These are phyloP conservation scores for Russula emetica DNA, from an alignment of 768 basidiomycete genomes.

Conservation along the genomic window DNA sequence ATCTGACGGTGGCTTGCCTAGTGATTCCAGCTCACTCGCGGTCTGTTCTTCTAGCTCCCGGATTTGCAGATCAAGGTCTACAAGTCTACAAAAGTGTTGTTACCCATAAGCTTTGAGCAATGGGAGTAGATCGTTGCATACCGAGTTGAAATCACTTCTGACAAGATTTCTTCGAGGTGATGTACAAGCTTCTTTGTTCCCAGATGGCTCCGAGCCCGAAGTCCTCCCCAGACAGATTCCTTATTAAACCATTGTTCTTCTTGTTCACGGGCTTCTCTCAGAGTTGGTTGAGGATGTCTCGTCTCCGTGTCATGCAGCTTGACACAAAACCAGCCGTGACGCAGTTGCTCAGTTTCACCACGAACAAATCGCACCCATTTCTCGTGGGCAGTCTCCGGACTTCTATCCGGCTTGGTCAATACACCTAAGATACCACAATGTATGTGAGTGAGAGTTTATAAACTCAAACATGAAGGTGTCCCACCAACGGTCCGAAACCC, in stretches of 20 bases:
- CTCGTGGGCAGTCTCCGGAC: conserved; percentile 24
- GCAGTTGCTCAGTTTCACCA: conserved; percentile 3
- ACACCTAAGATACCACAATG: conserved; percentile 29
- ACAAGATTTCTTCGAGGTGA: conserved; percentile 14
- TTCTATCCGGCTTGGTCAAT: conserved; percentile 35
- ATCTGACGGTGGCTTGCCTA: conserved; percentile 48
- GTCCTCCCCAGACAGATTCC: not conserved
- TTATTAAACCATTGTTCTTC: conserved; percentile 11
- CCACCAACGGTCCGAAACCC: conserved; percentile 32
- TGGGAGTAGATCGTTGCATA: not conserved
- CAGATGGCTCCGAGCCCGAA: not conserved
- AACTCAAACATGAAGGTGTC: not conserved
- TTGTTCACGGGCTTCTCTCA: not conserved
- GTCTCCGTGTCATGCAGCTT: conserved; percentile 20
- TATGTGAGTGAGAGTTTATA: conserved; percentile 11
- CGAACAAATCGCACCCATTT: conserved; percentile 28
- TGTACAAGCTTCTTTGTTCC: conserved; percentile 7
- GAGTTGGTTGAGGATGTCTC: not conserved
- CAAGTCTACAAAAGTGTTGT: conserved; percentile 42
- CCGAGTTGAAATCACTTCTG: not conserved
- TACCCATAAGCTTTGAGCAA: not conserved
- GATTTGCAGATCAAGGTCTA: conserved; percentile 53
- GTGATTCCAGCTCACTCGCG: conserved; percentile 26
- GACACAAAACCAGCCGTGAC: conserved; percentile 21
- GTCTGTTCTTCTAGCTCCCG: conserved; percentile 38